Percentiles rank a stretch among this genome's conserved stretches.
Conservation (phyloP, 2,329 filamentous ascomycete species). For the Penicillium griseofulvum region DNA sequence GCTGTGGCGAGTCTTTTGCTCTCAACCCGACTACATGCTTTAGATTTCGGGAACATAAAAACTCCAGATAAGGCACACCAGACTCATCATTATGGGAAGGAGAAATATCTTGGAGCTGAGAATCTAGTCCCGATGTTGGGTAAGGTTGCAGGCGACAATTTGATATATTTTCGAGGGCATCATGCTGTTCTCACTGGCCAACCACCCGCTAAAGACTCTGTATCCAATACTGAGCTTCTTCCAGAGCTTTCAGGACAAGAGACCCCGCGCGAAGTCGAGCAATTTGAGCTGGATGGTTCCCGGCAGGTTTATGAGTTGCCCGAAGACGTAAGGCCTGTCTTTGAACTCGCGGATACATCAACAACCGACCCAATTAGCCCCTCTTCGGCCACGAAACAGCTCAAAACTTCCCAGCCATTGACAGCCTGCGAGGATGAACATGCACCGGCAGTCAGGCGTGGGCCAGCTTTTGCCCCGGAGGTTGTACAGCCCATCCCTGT, state of each 20-base stretch:
- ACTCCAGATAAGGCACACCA: slow-evolving; percentile 28
- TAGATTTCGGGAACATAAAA: slow-evolving; percentile 55
- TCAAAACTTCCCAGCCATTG: not conserved
- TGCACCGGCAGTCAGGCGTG: slow-evolving; percentile 35
- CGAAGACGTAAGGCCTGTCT: slow-evolving; percentile 27
- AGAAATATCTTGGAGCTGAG: slow-evolving; percentile 50
- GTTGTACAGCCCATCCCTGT: slow-evolving; percentile 32
- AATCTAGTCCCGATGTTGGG: slow-evolving; percentile 54
- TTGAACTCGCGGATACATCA: slow-evolving; percentile 42
- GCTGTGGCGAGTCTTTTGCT: slow-evolving; percentile 54
- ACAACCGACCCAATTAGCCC: slow-evolving; percentile 7
- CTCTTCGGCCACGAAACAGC: not conserved
- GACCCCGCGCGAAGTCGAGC: slow-evolving; percentile 25
- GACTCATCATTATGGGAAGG: slow-evolving; percentile 9
- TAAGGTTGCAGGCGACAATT: slow-evolving; percentile 45
- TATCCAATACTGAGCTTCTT: slow-evolving; percentile 25
- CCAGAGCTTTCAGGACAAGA: slow-evolving; percentile 36
- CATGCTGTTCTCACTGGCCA: slow-evolving; percentile 55
- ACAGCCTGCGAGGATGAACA: slow-evolving; percentile 31
- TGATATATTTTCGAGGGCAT: slow-evolving; percentile 57
- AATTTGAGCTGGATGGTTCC: slow-evolving; percentile 25
- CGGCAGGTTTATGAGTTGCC: slow-evolving; percentile 38
- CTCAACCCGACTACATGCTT: slow-evolving; percentile 52
- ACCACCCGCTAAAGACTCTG: slow-evolving; percentile 31
- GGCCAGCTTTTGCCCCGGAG: slow-evolving; percentile 49